A percentile compares a stretch with the other conserved stretches of the same genome.
Evolutionary conservation across 768 basidiomycete genomes (phyloP).

Genomic region (Boletus tylopilopsis): DNA sequence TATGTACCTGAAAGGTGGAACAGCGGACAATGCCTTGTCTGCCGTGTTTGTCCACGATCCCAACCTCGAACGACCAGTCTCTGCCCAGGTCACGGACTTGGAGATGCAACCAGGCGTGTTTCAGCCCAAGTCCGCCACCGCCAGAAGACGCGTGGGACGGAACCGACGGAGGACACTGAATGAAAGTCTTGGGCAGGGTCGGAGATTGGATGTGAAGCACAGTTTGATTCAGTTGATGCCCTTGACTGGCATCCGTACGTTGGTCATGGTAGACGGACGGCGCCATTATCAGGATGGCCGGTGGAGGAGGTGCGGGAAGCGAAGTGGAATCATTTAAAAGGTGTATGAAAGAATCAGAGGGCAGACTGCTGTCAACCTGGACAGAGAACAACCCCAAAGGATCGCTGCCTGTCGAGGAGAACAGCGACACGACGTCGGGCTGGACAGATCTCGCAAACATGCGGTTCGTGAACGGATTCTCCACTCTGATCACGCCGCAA

Average conservation of each 20-base stretch:
- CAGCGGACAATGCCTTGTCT: constrained; percentile 58
- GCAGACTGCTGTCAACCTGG: constrained; percentile 45
- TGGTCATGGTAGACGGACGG: constrained; percentile 33
- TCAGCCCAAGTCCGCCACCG: constrained; percentile 48
- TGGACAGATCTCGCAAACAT: constrained; percentile 61
- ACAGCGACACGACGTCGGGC: constrained; percentile 62
- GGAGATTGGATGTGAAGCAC: constrained; percentile 82
- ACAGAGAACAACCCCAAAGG: constrained; percentile 55
- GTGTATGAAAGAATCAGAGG: constrained; percentile 61
- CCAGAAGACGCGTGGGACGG: constrained; percentile 7
- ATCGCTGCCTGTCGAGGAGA: constrained; percentile 67
- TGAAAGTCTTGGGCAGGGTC: constrained; percentile 60
- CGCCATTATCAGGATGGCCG: constrained; percentile 43
- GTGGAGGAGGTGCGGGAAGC: constrained; percentile 41
- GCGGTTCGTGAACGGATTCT: constrained; percentile 12
- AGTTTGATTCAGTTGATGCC: constrained; percentile 50
- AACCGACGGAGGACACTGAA: constrained; percentile 52
- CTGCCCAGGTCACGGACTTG: constrained; percentile 67
- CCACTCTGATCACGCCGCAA: constrained; percentile 17
- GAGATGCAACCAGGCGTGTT: constrained; percentile 70
- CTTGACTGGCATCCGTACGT: constrained; percentile 30
- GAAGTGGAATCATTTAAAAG: constrained; percentile 59
- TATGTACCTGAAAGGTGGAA: constrained; percentile 76
- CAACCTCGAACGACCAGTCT: constrained; percentile 75
- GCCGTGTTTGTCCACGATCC: constrained; percentile 61